Percentiles rank a stretch among this genome's conserved stretches.
Evolutionary conservation across 495 filamentous ascomycete genomes (phyloP).

Genomic region (Evernia prunastri): DNA sequence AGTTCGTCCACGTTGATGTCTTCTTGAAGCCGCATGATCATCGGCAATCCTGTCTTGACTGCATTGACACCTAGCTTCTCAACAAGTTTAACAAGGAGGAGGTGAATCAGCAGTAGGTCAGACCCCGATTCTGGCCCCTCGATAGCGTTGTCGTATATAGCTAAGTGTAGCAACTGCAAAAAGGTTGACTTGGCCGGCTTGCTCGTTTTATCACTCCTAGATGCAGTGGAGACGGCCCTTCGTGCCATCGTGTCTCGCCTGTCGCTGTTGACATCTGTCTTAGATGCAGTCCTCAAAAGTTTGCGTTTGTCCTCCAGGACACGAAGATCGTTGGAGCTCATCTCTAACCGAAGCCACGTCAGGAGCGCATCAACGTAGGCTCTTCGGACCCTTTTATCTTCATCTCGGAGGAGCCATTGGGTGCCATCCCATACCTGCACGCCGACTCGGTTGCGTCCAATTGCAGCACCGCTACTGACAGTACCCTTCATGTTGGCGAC

Average conservation of each 20-base stretch:
- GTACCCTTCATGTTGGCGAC: conserved; percentile 65
- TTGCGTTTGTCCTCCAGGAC: conserved; percentile 44
- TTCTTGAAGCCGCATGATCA: conserved; percentile 82
- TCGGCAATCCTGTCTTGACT: conserved; percentile 68
- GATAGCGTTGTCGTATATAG: conserved; percentile 76
- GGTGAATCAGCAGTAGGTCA: conserved; percentile 68
- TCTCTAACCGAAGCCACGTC: conserved; percentile 76
- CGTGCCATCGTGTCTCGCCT: conserved; percentile 44
- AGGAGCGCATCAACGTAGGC: conserved; percentile 77
- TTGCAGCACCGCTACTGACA: conserved; percentile 51
- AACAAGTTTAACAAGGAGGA: conserved; percentile 64
- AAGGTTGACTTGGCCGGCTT: conserved; percentile 58
- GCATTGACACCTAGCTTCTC: conserved; percentile 79
- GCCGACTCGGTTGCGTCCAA: conserved; percentile 65
- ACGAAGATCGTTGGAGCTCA: conserved; percentile 57
- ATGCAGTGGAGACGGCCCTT: conserved; percentile 63
- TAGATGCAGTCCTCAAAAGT: conserved; percentile 27
- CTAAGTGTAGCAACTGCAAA: conserved; percentile 76
- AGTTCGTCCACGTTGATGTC: conserved; percentile 62
- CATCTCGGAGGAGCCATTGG: conserved; percentile 78
- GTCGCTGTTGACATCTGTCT: conserved; percentile 29
- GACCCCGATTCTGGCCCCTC: conserved; percentile 61
- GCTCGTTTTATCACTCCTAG: conserved; percentile 52
- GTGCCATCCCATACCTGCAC: conserved; percentile 86
- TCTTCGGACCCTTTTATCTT: conserved; percentile 65